phyloP scores from a whole-genome alignment of 1,139 yeast species.

The Trichomonascaceae sp. region DNA sequence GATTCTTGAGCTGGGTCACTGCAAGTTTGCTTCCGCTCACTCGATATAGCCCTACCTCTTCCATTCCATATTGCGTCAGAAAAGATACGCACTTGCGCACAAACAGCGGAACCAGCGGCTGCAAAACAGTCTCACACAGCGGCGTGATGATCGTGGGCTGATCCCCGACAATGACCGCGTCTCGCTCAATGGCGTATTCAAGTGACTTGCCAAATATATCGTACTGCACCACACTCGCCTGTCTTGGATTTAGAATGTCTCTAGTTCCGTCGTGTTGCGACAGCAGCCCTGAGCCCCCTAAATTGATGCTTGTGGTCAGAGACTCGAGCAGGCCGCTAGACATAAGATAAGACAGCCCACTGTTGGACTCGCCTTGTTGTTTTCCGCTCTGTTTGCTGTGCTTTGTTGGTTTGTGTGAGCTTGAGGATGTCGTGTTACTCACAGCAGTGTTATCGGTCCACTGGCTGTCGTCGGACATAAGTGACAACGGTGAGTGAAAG shows the following conservation, averaged over 20 bases:
- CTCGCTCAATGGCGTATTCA: not conserved
- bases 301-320: too few species aligned
- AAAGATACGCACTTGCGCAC: constrained; percentile 14
- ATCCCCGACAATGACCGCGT: not conserved
- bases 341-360: too few species aligned
- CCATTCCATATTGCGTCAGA: constrained; percentile 34
- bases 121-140: constrained; percentile 7
- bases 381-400: too few species aligned
- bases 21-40: constrained; percentile 68
- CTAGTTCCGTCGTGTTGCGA: too few species aligned
- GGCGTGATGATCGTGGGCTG: not conserved
- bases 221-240: too few species aligned
- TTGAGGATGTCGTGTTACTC: too few species aligned
- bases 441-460: too few species aligned
- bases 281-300: too few species aligned
- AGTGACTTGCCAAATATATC: not conserved
- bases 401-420: too few species aligned
- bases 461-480: not conserved
- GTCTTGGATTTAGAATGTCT: too few species aligned
- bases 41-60: constrained; percentile 74
- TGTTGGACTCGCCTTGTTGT: too few species aligned
- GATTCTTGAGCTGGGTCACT: constrained; percentile 20
- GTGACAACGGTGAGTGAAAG: not conserved
- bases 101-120: constrained; percentile 14
- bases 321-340: too few species aligned